phyloP scores from a whole-genome alignment of 2,329 filamentous ascomycete species.

The Fusarium globosum region DNA sequence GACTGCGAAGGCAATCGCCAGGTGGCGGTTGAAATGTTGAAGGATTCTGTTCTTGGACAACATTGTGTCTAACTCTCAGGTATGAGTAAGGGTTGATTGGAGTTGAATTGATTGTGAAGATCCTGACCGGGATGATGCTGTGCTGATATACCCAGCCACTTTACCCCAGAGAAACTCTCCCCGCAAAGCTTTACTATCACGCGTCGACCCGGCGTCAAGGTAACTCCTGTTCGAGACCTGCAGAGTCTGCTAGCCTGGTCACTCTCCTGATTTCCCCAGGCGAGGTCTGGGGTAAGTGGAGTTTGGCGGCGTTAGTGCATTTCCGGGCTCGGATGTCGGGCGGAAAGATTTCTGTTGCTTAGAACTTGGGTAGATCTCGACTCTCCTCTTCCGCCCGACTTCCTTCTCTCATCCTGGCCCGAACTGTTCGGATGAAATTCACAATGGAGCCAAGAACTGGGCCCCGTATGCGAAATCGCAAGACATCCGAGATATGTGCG shows the following conservation, averaged over 20 bases:
- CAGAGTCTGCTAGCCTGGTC: background rate
- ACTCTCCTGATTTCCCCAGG: conserved; percentile 13
- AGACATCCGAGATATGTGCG: conserved; percentile 24
- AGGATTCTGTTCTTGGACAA: conserved; percentile 24
- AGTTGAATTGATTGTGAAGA: background rate
- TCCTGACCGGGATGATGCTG: background rate
- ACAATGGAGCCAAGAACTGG: background rate
- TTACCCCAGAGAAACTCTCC: background rate
- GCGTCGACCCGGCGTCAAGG: background rate
- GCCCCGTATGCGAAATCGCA: conserved; percentile 11
- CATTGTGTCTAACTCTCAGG: background rate
- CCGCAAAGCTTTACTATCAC: background rate
- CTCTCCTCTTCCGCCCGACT: conserved; percentile 17
- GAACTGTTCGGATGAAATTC: background rate
- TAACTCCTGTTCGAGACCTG: background rate
- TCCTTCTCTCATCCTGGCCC: background rate
- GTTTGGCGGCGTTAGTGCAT: background rate
- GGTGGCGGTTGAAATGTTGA: conserved; percentile 37
- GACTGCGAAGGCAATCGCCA: conserved; percentile 36
- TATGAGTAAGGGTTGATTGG: background rate
- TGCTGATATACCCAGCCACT: background rate
- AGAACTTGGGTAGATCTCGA: background rate
- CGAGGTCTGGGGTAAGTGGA: conserved; percentile 16
- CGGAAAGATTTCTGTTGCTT: background rate
- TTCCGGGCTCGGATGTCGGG: conserved; percentile 19